A percentile compares a stretch with the other conserved stretches of the same genome.
Conservation (phyloP, 1,284 basidiomycete species). For the Tremellales sp. region DNA sequence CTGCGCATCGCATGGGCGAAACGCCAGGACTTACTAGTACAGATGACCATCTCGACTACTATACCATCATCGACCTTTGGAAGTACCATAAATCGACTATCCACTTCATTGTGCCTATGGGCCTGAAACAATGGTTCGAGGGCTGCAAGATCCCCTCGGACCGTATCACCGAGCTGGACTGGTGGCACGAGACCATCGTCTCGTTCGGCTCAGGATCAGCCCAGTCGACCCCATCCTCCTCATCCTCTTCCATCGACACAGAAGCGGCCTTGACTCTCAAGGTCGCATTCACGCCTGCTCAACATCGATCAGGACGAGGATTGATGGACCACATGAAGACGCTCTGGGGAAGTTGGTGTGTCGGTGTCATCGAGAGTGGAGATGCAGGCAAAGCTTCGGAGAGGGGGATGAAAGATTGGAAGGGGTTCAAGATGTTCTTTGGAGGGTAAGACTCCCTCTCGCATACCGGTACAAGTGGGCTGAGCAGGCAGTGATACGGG, state of each 20-base stretch:
- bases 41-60: conserved; percentile 49
- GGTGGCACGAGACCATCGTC: conserved; percentile 45
- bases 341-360: conserved; percentile 46
- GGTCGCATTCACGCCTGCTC: conserved; percentile 45
- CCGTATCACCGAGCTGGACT: conserved; percentile 47
- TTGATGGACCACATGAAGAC: conserved; percentile 47
- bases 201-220: conserved; percentile 15
- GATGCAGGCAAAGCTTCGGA: conserved; percentile 9
- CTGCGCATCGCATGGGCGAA: not conserved
- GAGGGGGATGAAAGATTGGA: conserved; percentile 22
- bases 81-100: conserved; percentile 36
- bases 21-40: conserved; percentile 4
- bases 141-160: conserved; percentile 32
- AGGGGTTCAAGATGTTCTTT: conserved; percentile 44
- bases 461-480: not conserved
- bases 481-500: conserved; percentile 41
- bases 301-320: conserved; percentile 46
- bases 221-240: conserved; percentile 8
- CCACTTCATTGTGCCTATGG: conserved; percentile 45
- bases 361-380: conserved; percentile 36
- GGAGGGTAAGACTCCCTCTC: conserved; percentile 41
- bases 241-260: conserved; percentile 1
- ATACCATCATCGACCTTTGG: conserved; percentile 46
- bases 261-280: conserved; percentile 30
- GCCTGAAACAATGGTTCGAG: conserved; percentile 43